Evolutionary conservation across 106 monocot species (phyloP).

Genomic region (Iris macrosiphon): DNA sequence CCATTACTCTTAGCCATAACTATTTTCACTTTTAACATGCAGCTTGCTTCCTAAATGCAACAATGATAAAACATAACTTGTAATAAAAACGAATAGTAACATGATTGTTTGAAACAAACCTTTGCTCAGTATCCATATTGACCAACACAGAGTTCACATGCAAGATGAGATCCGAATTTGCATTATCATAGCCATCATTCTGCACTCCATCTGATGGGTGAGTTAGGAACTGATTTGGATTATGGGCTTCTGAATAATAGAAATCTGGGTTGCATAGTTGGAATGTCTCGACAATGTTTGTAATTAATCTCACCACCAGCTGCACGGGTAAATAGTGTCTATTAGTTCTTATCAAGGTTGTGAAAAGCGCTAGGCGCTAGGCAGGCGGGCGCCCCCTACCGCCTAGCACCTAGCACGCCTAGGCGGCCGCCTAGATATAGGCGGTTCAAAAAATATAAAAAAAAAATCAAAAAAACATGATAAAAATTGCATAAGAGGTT

Average conservation of each 20-base stretch:
- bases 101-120: constrained; percentile 31
- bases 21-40: constrained; percentile 1
- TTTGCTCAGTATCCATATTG: constrained; percentile 49
- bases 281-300: constrained; percentile 63
- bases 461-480: too few species aligned
- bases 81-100: background rate
- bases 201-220: constrained; percentile 67
- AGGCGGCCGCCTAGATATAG: too few species aligned
- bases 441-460: too few species aligned
- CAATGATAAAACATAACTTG: too few species aligned
- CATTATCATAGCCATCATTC: constrained; percentile 90
- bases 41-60: background rate
- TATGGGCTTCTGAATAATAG: constrained; percentile 62
- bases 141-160: constrained; percentile 65
- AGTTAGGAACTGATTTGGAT: constrained; percentile 75
- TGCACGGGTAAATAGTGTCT: constrained; percentile 30
- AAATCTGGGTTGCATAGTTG: constrained; percentile 75
- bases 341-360: background rate
- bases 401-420: too few species aligned
- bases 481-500: too few species aligned
- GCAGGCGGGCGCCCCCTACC: too few species aligned
- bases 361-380: too few species aligned
- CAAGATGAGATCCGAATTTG: constrained; percentile 86
- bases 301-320: constrained; percentile 68
- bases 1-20: too few species aligned